Evolutionary conservation across 352 stramenopile species (phyloP), one percentile per base, ranked within the genome.

Genomic region (Phytophthora litchii): DNA sequence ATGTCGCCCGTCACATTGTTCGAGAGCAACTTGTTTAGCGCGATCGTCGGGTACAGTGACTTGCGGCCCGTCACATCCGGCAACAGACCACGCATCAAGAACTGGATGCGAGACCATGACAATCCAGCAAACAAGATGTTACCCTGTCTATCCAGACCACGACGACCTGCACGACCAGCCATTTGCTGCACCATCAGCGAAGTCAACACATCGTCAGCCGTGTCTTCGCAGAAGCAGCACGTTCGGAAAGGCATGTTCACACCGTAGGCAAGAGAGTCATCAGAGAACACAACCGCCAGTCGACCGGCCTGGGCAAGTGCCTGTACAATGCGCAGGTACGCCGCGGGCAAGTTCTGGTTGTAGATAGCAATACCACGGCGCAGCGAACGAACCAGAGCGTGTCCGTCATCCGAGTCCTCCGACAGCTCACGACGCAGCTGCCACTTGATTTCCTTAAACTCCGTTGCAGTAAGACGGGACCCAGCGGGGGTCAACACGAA

Each of bases 241-340:
- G 95, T 98, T 62, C 97, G 92, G 94, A 99, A 99, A 25, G 97
- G 97, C 97, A 99, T 99, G 86, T 99, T 99, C 0, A 99, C 96
- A 78, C 97, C 97, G 70, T 99, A 99, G 6, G 97, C 97, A 36
- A 99, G 82, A 20, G 96, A 98, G 59, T 98, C 92, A 68, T 99
- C 97, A 32, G 94, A 98, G 67, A 99, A 99, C 7, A 99, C 97
- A 48, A 99, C 96, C 2, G 94, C 96, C 11, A 99, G 76, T 62
- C 97, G 97, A 79, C 97, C 97, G 49, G 97, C 91, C 68, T 99
- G 96, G 14, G 97, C 97, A 37, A 99, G 83, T 31, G 95, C 94
- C 76, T 99, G 96, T 36, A 99, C 96, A 34, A 99, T 86, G 46
- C 96, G 86, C 49, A 98, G 74, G 73, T 99, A 99, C 25, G 93